phyloP scores from a whole-genome alignment of 1,284 basidiomycete genomes.

The Sanghuangporus weigelae region DNA sequence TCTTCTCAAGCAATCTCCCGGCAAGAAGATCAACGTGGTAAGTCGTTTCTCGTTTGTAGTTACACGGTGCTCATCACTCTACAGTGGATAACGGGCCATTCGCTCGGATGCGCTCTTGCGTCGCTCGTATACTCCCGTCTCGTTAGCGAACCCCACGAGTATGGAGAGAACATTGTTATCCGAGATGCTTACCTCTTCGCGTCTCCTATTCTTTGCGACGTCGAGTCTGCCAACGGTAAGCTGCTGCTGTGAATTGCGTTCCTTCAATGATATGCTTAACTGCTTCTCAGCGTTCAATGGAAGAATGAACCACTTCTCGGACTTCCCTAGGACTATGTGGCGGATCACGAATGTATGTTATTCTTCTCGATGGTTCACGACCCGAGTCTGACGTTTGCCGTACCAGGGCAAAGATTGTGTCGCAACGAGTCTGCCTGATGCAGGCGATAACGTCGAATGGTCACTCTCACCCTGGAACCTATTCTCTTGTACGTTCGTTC shows the following conservation, averaged over 20 bases:
- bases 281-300: constrained; percentile 22
- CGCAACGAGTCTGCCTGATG: constrained; percentile 23
- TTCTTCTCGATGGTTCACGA: not conserved
- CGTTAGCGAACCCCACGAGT: constrained; percentile 23
- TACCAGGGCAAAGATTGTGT: constrained; percentile 23
- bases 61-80: not conserved
- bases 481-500: constrained; percentile 20
- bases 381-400: not conserved
- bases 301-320: constrained; percentile 21
- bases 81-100: constrained; percentile 29
- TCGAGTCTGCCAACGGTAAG: constrained; percentile 21
- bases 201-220: constrained; percentile 25
- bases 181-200: constrained; percentile 28
- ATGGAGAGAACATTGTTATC: constrained; percentile 22
- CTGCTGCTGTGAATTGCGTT: not conserved
- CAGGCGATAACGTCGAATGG: constrained; percentile 23
- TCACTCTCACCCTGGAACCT: constrained; percentile 22
- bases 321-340: constrained; percentile 25
- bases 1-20: constrained; percentile 15
- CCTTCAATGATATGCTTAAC: not conserved
- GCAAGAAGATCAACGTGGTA: constrained; percentile 23
- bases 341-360: constrained; percentile 24
- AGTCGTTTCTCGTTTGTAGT: not conserved
- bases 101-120: constrained; percentile 27
- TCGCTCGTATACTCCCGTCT: constrained; percentile 25